These are phyloP conservation scores for Kandelia obovata DNA, from an alignment of 345 rosid genomes.

Conservation along the genomic window DNA sequence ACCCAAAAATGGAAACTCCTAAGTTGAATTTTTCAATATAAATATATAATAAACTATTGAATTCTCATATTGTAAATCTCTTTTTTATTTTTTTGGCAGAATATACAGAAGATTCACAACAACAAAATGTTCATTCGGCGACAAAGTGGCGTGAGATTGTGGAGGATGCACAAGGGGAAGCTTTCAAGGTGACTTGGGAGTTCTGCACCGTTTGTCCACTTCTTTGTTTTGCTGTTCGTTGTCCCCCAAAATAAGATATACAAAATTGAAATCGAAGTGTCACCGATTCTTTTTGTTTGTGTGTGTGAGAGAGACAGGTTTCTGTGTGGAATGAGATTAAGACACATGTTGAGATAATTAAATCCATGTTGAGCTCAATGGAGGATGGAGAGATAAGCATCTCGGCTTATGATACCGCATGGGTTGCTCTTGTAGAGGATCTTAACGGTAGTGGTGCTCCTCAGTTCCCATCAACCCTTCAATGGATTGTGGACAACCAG, in stretches of 20 bases:
- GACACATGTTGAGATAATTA: constrained; percentile 43
- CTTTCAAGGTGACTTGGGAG: constrained; percentile 36
- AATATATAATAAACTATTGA: neutral
- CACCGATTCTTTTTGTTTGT: neutral
- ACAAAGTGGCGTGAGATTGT: constrained; percentile 53
- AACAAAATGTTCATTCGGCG: constrained; percentile 44
- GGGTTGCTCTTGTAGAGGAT: constrained; percentile 84
- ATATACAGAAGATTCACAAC: constrained; percentile 36
- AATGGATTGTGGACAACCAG: constrained; percentile 83
- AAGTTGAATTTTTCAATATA: neutral
- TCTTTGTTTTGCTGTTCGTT: neutral
- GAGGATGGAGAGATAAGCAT: constrained; percentile 81
- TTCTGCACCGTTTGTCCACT: neutral
- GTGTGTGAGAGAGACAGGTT: constrained; percentile 18
- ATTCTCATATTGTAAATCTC: neutral
- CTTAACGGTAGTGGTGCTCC: constrained; percentile 50
- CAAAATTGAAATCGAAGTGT: neutral
- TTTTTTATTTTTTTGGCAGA: constrained; percentile 19
- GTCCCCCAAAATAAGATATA: neutral
- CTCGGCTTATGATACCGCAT: constrained; percentile 95
- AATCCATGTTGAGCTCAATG: constrained; percentile 53
- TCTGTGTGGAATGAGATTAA: constrained; percentile 32
- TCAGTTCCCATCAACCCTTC: constrained; percentile 66
- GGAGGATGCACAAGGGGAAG: constrained; percentile 43
- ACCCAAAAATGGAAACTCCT: too few relatives aligned